Conservation (phyloP, 1,284 basidiomycete genomes). For the Ustilago loliicola region DNA sequence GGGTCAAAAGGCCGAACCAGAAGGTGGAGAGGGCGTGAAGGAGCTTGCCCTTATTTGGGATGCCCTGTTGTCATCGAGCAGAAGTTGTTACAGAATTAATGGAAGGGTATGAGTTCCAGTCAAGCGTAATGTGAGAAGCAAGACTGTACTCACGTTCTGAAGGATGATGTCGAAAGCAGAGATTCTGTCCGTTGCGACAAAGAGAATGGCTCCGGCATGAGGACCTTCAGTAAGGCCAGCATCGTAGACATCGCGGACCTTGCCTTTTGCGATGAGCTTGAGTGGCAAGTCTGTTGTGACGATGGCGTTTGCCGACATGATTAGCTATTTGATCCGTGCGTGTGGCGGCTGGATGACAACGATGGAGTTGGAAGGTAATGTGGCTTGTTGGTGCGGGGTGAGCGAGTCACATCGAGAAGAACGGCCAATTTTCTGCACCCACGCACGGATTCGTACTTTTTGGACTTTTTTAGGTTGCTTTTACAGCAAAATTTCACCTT, state of each 20-base stretch:
- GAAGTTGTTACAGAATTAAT: too few species aligned
- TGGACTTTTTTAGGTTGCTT: not conserved
- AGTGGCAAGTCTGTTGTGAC: slow-evolving; percentile 64
- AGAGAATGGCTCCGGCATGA: slow-evolving; percentile 74
- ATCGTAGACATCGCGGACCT: slow-evolving; percentile 70
- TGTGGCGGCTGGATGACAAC: not conserved
- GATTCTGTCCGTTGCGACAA: slow-evolving; percentile 95
- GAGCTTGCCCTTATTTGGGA: slow-evolving; percentile 91
- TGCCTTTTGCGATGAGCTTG: slow-evolving; percentile 66
- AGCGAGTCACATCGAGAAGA: slow-evolving; percentile 24
- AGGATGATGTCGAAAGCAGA: slow-evolving; percentile 91
- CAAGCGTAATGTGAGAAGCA: not conserved
- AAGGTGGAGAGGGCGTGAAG: slow-evolving; percentile 91
- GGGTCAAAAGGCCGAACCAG: slow-evolving; percentile 85
- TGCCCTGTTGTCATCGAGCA: slow-evolving; percentile 75
- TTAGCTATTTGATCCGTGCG: not conserved
- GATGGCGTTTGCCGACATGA: slow-evolving; percentile 48
- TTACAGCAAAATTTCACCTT: not conserved
- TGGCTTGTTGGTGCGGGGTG: slow-evolving; percentile 1
- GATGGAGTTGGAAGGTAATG: not conserved
- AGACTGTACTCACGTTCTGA: slow-evolving; percentile 48
- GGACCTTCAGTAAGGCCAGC: slow-evolving; percentile 53
- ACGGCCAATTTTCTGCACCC: not conserved
- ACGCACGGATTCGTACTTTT: slow-evolving; percentile 13
- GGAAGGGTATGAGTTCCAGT: not conserved